Evolutionary conservation across 768 basidiomycete species (phyloP).

Genomic region (Hortiboletus campestris): DNA sequence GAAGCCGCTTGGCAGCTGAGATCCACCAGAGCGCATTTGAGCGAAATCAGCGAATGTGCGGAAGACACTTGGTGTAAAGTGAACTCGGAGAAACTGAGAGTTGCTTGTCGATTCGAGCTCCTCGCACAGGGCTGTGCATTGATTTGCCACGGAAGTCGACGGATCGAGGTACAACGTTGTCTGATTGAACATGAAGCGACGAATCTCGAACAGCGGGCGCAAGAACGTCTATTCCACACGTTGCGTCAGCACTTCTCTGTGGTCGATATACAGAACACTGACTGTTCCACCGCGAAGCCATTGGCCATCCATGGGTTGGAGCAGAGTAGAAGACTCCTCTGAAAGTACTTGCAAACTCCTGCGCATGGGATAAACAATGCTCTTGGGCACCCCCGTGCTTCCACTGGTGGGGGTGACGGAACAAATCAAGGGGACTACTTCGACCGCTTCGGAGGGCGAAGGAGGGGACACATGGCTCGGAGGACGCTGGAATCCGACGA

Average conservation of each 20-base stretch:
- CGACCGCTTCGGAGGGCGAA: constrained; percentile 17
- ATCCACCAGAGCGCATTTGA: constrained; percentile 19
- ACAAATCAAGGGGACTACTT: constrained; percentile 23
- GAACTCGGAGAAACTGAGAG: constrained; percentile 25
- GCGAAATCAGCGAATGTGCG: constrained; percentile 29
- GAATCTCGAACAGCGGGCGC: constrained; percentile 31
- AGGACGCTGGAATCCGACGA: constrained; percentile 9
- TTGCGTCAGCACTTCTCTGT: neutral
- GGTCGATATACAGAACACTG: neutral
- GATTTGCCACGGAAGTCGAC: constrained; percentile 26
- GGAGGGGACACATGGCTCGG: constrained; percentile 14
- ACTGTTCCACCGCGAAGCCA: constrained; percentile 34
- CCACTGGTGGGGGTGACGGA: constrained; percentile 30
- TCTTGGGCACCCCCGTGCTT: constrained; percentile 33
- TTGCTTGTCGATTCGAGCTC: constrained; percentile 24
- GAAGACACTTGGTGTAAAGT: constrained; percentile 32
- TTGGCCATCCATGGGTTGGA: constrained; percentile 29
- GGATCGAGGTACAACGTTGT: constrained; percentile 31
- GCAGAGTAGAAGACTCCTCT: constrained; percentile 29
- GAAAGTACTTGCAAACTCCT: constrained; percentile 22
- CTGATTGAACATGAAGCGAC: constrained; percentile 34
- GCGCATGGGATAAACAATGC: constrained; percentile 32
- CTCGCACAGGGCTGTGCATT: constrained; percentile 23
- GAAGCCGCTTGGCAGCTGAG: constrained; percentile 19
- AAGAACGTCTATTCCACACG: constrained; percentile 24